A percentile compares a stretch with the other conserved stretches of the same genome.
These are phyloP conservation scores for Pachyrhizus erosus DNA, from an alignment of 306 rosid genomes.

Conservation along the genomic window DNA sequence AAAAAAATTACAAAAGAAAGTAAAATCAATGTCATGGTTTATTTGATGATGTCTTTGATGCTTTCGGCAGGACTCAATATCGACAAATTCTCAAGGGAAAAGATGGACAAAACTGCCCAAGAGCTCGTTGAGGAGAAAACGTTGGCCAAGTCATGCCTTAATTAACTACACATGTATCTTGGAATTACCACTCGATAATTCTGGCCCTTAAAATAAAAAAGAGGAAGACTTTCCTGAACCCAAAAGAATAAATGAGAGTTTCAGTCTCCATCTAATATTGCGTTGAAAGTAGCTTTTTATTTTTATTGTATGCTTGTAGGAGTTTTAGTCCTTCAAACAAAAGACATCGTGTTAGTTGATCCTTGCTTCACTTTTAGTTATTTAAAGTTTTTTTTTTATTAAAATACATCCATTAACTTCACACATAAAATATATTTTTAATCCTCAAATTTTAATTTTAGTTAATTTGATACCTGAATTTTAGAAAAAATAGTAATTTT, in stretches of 20 bases:
- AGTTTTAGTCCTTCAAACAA: background rate
- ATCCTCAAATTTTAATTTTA: too few species aligned
- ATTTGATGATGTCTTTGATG: constrained; percentile 12
- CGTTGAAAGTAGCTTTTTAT: background rate
- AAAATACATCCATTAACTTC: background rate
- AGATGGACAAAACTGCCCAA: constrained; percentile 80
- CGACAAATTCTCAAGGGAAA: constrained; percentile 72
- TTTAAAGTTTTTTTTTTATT: too few species aligned
- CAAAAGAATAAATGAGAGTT: background rate
- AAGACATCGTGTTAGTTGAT: background rate
- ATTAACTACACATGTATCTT: constrained; percentile 28
- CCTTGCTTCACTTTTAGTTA: background rate
- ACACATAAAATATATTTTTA: too few species aligned
- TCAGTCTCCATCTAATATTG: background rate
- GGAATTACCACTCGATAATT: constrained; percentile 5
- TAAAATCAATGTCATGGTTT: background rate
- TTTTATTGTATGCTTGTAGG: background rate
- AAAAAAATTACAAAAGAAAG: background rate
- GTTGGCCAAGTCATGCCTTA: constrained; percentile 71
- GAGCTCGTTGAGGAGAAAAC: constrained; percentile 82
- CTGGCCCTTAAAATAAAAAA: background rate
- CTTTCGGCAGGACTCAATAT: constrained; percentile 70
- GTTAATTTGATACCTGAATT: too few species aligned
- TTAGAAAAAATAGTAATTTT: too few species aligned
- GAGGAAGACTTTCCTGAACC: background rate